Evolutionary conservation across 257 asterid genomes (phyloP).

Genomic region (Solanum raphanifolium): DNA sequence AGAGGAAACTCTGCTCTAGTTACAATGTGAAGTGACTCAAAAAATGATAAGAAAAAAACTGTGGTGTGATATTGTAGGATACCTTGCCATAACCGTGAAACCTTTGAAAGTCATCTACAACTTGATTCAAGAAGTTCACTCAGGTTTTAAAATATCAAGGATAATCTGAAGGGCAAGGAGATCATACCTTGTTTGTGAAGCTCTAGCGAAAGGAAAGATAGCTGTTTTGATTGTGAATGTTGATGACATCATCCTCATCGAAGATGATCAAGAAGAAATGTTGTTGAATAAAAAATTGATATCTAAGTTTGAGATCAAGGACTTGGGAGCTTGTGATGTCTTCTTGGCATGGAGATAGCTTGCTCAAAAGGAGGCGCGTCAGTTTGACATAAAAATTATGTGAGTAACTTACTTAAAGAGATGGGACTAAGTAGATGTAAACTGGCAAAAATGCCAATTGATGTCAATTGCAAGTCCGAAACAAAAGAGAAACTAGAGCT

Average conservation of each 20-base stretch:
- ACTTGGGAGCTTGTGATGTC: not conserved
- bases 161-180: not conserved
- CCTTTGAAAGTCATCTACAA: not conserved
- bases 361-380: not conserved
- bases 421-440: not conserved
- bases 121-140: not conserved
- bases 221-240: not conserved
- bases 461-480: not conserved
- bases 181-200: not conserved
- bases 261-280: not conserved
- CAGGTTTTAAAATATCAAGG: not conserved
- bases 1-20: not conserved
- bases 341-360: not conserved
- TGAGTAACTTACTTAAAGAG: not conserved
- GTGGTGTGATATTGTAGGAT: not conserved
- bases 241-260: not conserved
- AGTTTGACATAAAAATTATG: not conserved
- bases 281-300: not conserved
- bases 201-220: not conserved
- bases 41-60: not conserved
- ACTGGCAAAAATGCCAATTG: not conserved
- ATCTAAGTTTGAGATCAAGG: not conserved
- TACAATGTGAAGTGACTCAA: not conserved
- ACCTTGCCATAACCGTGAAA: not conserved
- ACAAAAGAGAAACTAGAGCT: not conserved